Percentiles rank a stretch among this genome's conserved stretches.
phyloP scores from a whole-genome alignment of 192 early-diverging fungal species.

The Mortierella alpina region DNA sequence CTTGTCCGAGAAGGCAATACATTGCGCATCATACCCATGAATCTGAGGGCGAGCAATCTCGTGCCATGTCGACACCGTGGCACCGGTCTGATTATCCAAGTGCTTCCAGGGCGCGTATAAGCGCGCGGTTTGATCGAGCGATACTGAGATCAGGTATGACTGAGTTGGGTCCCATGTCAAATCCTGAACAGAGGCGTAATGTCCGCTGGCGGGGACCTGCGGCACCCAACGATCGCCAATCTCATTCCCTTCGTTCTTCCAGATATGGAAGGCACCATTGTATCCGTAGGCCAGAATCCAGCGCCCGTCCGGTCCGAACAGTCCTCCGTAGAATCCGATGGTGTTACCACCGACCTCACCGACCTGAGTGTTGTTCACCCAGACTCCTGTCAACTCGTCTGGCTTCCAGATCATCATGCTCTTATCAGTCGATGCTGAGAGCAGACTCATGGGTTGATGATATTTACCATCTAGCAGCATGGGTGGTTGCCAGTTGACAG shows the following conservation, averaged over 20 bases:
- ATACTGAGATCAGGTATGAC: slow-evolving; percentile 77
- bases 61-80: slow-evolving; percentile 75
- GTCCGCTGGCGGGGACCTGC: slow-evolving; percentile 79
- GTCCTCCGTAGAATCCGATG: slow-evolving; percentile 85
- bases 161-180: slow-evolving; percentile 86
- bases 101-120: slow-evolving; percentile 82
- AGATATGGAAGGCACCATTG: slow-evolving; percentile 87
- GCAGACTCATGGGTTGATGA: slow-evolving; percentile 74
- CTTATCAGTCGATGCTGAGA: slow-evolving; percentile 93
- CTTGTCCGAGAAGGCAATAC: slow-evolving; percentile 79
- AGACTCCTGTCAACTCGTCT: slow-evolving; percentile 80
- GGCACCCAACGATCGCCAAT: slow-evolving; percentile 73
- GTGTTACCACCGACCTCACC: slow-evolving; percentile 89
- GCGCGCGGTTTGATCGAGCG: slow-evolving; percentile 90
- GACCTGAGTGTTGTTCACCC: slow-evolving; percentile 86
- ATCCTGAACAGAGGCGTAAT: slow-evolving; percentile 82
- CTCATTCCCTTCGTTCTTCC: slow-evolving; percentile 65
- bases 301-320: slow-evolving; percentile 72
- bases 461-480: slow-evolving; percentile 49
- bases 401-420: slow-evolving; percentile 92
- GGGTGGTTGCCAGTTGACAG: slow-evolving; percentile 81
- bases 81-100: slow-evolving; percentile 12
- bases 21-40: slow-evolving; percentile 95
- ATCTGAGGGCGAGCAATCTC: slow-evolving; percentile 95
- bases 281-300: slow-evolving; percentile 81